Evolutionary conservation across 768 basidiomycete species (phyloP).

Genomic region (Lepiota venenata): DNA sequence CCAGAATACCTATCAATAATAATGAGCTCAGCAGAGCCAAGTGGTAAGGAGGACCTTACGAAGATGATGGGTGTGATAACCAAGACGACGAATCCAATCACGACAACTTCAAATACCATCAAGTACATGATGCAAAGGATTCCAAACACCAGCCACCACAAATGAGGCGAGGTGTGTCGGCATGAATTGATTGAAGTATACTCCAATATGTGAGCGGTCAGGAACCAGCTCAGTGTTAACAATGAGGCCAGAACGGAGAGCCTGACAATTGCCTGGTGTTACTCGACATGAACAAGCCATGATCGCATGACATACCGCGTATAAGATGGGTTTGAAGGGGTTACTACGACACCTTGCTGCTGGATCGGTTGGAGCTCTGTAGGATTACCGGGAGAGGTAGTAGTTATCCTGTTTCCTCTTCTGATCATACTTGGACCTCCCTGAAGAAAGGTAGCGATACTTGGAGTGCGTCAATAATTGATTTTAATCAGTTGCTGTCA

Average conservation of each 20-base stretch:
- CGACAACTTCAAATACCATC: conserved; percentile 62
- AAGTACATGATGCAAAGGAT: conserved; percentile 80
- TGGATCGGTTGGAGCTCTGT: conserved; percentile 8
- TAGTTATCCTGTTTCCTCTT: conserved; percentile 2
- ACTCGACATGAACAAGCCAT: conserved; percentile 16
- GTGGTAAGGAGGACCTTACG: conserved; percentile 39
- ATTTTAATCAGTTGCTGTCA: neutral
- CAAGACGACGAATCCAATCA: conserved; percentile 76
- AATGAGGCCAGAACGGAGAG: conserved; percentile 64
- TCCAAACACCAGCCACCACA: conserved; percentile 86
- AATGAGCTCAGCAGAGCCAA: conserved; percentile 8
- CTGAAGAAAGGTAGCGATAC: neutral
- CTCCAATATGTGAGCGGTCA: conserved; percentile 75
- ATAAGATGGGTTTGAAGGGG: conserved; percentile 23
- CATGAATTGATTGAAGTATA: conserved; percentile 77
- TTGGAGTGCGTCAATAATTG: neutral
- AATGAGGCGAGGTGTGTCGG: conserved; percentile 67
- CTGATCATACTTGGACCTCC: conserved; percentile 4
- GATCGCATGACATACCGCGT: conserved; percentile 32
- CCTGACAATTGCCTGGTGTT: conserved; percentile 31
- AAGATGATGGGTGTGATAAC: conserved; percentile 76
- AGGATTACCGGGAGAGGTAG: conserved; percentile 4
- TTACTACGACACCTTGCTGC: conserved; percentile 9
- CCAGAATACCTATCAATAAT: conserved; percentile 55
- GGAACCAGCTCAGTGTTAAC: conserved; percentile 77